These are phyloP conservation scores for Spatholobus suberectus DNA, from an alignment of 306 rosid genomes.

Conservation along the genomic window DNA sequence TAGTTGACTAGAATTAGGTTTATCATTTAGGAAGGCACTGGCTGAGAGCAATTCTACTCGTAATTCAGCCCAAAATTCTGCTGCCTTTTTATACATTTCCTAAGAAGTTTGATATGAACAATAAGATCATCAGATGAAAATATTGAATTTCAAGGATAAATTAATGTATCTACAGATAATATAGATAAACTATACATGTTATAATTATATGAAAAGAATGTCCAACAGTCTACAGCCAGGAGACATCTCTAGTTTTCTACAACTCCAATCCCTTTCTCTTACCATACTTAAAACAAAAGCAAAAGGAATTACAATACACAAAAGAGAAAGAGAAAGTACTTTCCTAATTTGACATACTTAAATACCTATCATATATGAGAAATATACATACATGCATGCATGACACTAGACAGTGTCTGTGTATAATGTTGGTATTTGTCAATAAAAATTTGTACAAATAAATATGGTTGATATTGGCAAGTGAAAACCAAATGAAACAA, in stretches of 20 bases:
- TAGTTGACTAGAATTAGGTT: slow-evolving; percentile 81
- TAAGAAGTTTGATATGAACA: slow-evolving; percentile 40
- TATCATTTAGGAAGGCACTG: slow-evolving; percentile 70
- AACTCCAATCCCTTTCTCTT: slow-evolving; percentile 13
- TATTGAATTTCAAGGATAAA: slow-evolving; percentile 8
- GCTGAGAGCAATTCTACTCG: slow-evolving; percentile 86
- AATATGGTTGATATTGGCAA: slow-evolving; percentile 17
- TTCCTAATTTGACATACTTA: slow-evolving; percentile 1
- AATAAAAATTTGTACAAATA: slow-evolving; percentile 2
- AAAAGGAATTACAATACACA: slow-evolving; percentile 7
- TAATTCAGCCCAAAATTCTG: slow-evolving; percentile 94
- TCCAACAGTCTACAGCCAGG: slow-evolving; percentile 27
- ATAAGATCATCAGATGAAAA: slow-evolving; percentile 22
- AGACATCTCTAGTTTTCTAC: slow-evolving; percentile 26
- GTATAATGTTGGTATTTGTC: slow-evolving; percentile 2
- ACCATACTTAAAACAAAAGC: slow-evolving; percentile 1
- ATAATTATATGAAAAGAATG: slow-evolving; percentile 18
- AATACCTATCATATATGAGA: not conserved
- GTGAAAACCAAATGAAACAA: slow-evolving; percentile 26
- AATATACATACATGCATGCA: not conserved
- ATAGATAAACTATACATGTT: slow-evolving; percentile 9
- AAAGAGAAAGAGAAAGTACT: slow-evolving; percentile 12
- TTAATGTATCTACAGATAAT: not conserved
- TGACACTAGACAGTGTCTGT: not conserved
- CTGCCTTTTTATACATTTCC: slow-evolving; percentile 91